Evolutionary conservation across 2,329 filamentous ascomycete species (phyloP), one percentile per base, ranked within the genome.

Genomic region (Aureobasidium sp.): DNA sequence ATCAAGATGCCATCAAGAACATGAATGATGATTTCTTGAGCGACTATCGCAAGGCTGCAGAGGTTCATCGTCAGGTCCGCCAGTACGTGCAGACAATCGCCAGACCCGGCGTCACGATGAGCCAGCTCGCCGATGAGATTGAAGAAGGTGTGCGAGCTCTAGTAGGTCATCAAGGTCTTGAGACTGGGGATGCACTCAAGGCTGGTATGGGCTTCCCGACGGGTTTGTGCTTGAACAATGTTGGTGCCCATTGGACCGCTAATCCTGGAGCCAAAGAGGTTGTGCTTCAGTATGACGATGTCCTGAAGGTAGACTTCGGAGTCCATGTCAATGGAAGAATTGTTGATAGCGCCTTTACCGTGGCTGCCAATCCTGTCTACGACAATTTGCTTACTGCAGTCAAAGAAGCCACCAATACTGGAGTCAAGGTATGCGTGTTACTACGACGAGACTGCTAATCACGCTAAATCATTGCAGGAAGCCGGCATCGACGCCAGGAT

Each of bases 401-500:
- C 62, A 55, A 55, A 26, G 51, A n/a, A 29, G 36, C 51, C 10
- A 55, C 51, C 26, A 42, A 55, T 5, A 85, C 86, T 23, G 93
- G 93, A 71, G 83, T 97, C 71, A 87, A 79, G 68, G 80, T 82
- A 74, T 67, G 29, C 32, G 6, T 34, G 75, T 20, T 20, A 17
- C 1, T 2, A 20, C 6, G 4, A 9, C 20, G 8, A 51, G 6
- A 10, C 23, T 20, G 5, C 12, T 15, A 36, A 9, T 10, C 15
- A 5, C 15, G 47, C 47, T 51, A 12, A 51, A 9, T 51, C 1
- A 5, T 36, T 20, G 26, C 67, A 85, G 80, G 89, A 95, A 79
- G 91, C 92, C 6, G 92, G 92, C 69, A 96, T 97, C 70, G 92
- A 97, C 72, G 91, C 91, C 51, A 87, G 92, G 62, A 87, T 97